A percentile compares a stretch with the other conserved stretches of the same genome.
Conservation (phyloP, 139 green algal species). For the Medakamo hakoo region DNA sequence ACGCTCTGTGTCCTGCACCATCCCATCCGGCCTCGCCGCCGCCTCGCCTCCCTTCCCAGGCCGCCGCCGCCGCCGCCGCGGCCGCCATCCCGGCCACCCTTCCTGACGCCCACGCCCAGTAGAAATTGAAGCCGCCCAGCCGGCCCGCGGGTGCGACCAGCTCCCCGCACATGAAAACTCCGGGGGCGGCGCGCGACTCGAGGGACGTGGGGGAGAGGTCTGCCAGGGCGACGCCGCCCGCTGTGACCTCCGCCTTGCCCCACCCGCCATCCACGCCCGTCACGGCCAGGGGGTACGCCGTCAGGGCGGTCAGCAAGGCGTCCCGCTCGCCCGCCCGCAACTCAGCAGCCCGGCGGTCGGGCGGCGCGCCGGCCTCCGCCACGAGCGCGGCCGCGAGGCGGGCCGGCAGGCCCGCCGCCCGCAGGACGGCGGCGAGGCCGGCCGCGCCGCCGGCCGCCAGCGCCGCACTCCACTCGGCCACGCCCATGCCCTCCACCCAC, state of each 20-base stretch:
- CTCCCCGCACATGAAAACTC: conserved; percentile 70
- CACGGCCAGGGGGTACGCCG: conserved; percentile 32
- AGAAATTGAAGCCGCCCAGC: conserved; percentile 94
- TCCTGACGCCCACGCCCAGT: conserved; percentile 69
- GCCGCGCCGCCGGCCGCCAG: conserved; percentile 15
- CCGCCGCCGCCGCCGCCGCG: conserved; percentile 7
- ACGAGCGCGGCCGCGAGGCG: conserved; percentile 58
- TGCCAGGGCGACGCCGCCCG: conserved; percentile 58
- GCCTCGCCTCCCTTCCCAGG: too few relatives aligned
- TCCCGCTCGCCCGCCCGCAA: conserved; percentile 27
- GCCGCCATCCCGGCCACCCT: conserved; percentile 47
- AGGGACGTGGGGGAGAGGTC: conserved; percentile 51
- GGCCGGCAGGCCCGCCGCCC: conserved; percentile 32
- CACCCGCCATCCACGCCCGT: conserved; percentile 51
- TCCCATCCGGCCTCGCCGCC: too few relatives aligned
- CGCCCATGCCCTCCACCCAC: conserved; percentile 30
- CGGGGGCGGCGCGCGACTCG: conserved; percentile 40
- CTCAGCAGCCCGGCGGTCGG: conserved; percentile 11
- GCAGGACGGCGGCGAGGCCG: conserved; percentile 29
- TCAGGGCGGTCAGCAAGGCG: conserved; percentile 38
- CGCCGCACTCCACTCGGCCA: too few relatives aligned
- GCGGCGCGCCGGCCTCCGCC: conserved; percentile 24
- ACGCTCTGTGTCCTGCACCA: neutral
- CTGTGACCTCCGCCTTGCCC: conserved; percentile 51
- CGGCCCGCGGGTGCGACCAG: conserved; percentile 69